Evolutionary conservation across 1,284 basidiomycete species (phyloP).

Genomic region (Peniophora sp.): DNA sequence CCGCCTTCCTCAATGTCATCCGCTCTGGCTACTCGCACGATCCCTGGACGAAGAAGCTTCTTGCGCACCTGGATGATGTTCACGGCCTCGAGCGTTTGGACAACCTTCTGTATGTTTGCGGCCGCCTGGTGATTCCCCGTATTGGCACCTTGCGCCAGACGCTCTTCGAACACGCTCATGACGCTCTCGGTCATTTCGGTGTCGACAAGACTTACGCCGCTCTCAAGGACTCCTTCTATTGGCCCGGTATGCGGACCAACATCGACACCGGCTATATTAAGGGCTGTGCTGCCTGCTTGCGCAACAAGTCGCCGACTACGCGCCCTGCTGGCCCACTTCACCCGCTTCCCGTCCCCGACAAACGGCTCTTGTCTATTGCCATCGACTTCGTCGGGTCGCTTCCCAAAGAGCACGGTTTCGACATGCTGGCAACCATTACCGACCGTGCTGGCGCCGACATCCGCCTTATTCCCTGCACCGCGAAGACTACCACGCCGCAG

Average conservation of each 20-base stretch:
- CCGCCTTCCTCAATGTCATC: constrained; percentile 16
- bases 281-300: constrained; percentile 12
- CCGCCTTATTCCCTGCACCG: constrained; percentile 22
- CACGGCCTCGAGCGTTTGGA: constrained; percentile 6
- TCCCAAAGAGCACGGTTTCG: constrained; percentile 24
- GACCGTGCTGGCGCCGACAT: constrained; percentile 27
- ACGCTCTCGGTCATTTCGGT: constrained; percentile 16
- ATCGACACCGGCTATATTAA: not conserved
- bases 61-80: constrained; percentile 7
- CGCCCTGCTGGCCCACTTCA: constrained; percentile 15
- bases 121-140: constrained; percentile 22
- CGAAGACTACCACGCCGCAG: constrained; percentile 22
- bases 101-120: constrained; percentile 22
- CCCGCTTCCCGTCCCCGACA: constrained; percentile 16
- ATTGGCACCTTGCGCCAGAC: constrained; percentile 10
- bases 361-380: constrained; percentile 19
- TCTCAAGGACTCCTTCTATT: not conserved
- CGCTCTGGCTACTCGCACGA: constrained; percentile 19
- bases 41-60: constrained; percentile 18
- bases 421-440: constrained; percentile 29
- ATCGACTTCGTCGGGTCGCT: constrained; percentile 39
- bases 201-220: not conserved
- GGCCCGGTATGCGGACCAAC: not conserved
- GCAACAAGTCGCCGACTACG: constrained; percentile 12
- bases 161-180: constrained; percentile 20